Conservation (phyloP, 768 basidiomycete genomes). For the Boletus rubescentipes region DNA sequence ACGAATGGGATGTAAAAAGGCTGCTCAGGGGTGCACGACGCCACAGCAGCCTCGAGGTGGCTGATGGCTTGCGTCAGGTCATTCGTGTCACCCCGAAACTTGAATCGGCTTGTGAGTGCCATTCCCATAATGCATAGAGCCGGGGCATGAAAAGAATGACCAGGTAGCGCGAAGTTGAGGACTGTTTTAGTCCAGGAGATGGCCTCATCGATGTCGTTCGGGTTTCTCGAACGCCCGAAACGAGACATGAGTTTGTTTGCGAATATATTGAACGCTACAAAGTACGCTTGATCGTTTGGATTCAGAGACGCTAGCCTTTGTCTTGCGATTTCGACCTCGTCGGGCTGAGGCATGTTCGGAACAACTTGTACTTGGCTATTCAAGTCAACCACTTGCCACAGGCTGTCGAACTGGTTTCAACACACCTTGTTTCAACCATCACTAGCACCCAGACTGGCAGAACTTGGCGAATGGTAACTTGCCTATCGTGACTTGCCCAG, state of each 20-base stretch:
- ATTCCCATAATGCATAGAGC: slow-evolving; percentile 20
- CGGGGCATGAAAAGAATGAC: slow-evolving; percentile 14
- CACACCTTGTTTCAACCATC: slow-evolving; percentile 10
- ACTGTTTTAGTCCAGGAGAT: slow-evolving; percentile 16
- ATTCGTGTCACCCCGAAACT: slow-evolving; percentile 12
- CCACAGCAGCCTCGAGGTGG: slow-evolving; percentile 13
- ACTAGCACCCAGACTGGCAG: not conserved
- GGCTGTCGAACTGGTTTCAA: not conserved
- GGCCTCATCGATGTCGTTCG: slow-evolving; percentile 26
- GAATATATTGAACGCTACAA: slow-evolving; percentile 8
- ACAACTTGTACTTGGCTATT: not conserved
- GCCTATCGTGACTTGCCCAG: too few relatives aligned
- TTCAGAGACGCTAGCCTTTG: slow-evolving; percentile 7
- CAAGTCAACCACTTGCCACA: not conserved
- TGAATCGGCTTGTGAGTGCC: slow-evolving; percentile 22
- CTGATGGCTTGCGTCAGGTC: slow-evolving; percentile 25
- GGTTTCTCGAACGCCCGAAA: slow-evolving; percentile 23
- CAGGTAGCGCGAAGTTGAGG: slow-evolving; percentile 23
- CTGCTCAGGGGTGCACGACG: slow-evolving; percentile 8
- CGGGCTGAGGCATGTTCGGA: not conserved
- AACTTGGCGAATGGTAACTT: not conserved
- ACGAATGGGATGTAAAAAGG: slow-evolving; percentile 16
- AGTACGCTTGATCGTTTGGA: slow-evolving; percentile 7
- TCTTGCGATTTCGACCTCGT: slow-evolving; percentile 13
- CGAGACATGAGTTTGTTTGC: slow-evolving; percentile 15